Base-by-base conservation (phyloP, 371 early-diverging fungal species). In the Mucor piriformis region DNA sequence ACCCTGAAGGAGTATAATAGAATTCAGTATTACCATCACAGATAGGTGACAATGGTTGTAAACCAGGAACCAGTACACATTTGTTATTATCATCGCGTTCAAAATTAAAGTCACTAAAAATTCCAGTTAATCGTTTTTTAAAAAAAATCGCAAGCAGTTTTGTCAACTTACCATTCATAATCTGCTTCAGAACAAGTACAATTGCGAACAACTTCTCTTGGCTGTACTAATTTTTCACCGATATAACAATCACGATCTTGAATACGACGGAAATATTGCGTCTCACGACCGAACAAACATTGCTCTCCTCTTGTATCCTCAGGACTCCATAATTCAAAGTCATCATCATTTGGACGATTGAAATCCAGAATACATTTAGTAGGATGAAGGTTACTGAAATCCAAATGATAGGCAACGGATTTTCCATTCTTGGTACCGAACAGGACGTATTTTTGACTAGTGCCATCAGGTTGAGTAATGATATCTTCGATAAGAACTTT, bases 141-240 rank as follows among this genome's bases (percentile, higher is more conserved):
- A 42, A 10, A 20, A 37, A 16, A 38, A 5, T 6, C 5, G 5
- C 5, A 10, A 7, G 13, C 16, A n/a, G 11, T 1, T 38, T 15
- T 13, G 20, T 11, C 11, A n/a, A 13, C 62, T 66, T 72, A 77
- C 81, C 93, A 97, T 76, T 97, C 97, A 74, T 84, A 97, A 69
- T 97, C 98, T 35, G 70, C 76, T 38, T 64, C 74, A 0, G 89
- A 83, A 69, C 98, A 97, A 11, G 79, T 68, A 68, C 98, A 97
- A 23, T 81, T 79, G 13, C 71, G 77, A 2, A 81, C 70, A 6
- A 79, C 74, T 46, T 69, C 67, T 33, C 81, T 81, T 2, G 88
- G 85, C 29, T 88, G 81, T n/a, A 78, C 69, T 44, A 88, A 79
- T 59, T 87, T 85, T 42, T 88, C 81, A 3, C 90, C 92, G 20